A percentile compares a stretch with the other conserved stretches of the same genome.
Conservation (phyloP, 345 rosid species). For the Toxicodendron radicans region DNA sequence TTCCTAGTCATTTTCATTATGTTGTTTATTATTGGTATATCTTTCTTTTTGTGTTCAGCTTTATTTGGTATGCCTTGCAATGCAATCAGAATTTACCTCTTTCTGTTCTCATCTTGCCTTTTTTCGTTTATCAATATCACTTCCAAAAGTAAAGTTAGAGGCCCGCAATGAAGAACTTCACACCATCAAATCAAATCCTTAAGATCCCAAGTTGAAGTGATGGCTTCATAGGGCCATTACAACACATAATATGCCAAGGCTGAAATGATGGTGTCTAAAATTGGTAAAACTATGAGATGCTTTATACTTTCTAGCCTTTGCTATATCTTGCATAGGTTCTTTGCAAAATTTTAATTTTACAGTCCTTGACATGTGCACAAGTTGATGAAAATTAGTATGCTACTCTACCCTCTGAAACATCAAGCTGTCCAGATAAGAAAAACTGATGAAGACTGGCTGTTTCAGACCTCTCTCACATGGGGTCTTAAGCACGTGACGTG, state of each 20-base stretch:
- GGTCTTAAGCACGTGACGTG: conserved; percentile 10
- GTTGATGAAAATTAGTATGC: background rate
- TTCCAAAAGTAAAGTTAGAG: background rate
- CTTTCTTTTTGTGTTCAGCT: background rate
- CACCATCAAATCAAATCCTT: background rate
- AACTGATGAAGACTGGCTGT: background rate
- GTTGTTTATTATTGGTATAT: too few relatives aligned
- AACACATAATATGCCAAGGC: background rate
- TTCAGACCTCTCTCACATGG: conserved; percentile 14
- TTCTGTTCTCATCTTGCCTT: background rate
- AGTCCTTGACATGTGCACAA: background rate
- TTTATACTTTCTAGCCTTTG: too few relatives aligned
- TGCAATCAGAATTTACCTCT: background rate
- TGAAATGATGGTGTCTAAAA: background rate
- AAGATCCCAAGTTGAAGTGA: background rate
- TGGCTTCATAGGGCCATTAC: background rate
- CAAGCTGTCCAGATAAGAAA: background rate
- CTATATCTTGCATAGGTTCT: background rate
- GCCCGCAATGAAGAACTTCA: background rate
- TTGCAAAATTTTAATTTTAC: background rate
- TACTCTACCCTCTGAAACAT: background rate
- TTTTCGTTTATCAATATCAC: background rate
- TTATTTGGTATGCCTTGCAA: background rate
- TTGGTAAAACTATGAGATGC: background rate
- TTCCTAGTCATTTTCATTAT: background rate